Evolutionary conservation across 1,139 yeast genomes (phyloP), one percentile per base, ranked within the genome.

Genomic region (Yamadazyma dushanensis): DNA sequence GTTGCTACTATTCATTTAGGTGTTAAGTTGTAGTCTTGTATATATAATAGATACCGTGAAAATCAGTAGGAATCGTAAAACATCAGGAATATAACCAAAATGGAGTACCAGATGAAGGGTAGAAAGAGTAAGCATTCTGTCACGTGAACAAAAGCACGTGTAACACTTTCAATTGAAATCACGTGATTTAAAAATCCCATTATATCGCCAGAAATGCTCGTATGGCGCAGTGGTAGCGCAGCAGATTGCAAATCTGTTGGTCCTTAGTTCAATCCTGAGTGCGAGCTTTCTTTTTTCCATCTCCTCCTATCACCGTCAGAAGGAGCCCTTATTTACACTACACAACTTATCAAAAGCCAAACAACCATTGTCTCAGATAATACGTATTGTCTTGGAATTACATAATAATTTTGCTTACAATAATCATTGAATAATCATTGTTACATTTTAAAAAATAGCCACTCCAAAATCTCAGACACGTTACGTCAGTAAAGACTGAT

Each of bases 1-100:
- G 85, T 90, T 37, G 96, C 97, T 37, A 89, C 96, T 35, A 89
- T 92, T 45, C 99, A 92, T 57, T 81, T 90, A 59, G 99, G 98
- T 50, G 88, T 92, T 41, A 92, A 92, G 65, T 73, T 86, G 37
- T 70, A 55, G 31, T 23, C 29, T 26, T 26, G 20, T 16, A 16
- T 26, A 16, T 8, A n/a, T n/a, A n/a, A n/a, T n/a, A 19, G 7
- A 8, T 8, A 19, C 9, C 7, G n/a, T 9, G 26, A 23, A 9
- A 8, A n/a, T n/a, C n/a, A n/a, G n/a, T n/a, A 24, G 26, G 6
- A 11, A 13, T 16, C 14, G 9, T 14, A 13, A 5, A 13, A 7
- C 16, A 16, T 16, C 13, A 5, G 4, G 24, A 5, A 5, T 5
- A 10, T 8, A 21, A 21, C n/a, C 9, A 21, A 21, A 21, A 21